Evolutionary conservation across 768 basidiomycete genomes (phyloP), one percentile per base, ranked within the genome.

Genomic region (Inosperma sp.): DNA sequence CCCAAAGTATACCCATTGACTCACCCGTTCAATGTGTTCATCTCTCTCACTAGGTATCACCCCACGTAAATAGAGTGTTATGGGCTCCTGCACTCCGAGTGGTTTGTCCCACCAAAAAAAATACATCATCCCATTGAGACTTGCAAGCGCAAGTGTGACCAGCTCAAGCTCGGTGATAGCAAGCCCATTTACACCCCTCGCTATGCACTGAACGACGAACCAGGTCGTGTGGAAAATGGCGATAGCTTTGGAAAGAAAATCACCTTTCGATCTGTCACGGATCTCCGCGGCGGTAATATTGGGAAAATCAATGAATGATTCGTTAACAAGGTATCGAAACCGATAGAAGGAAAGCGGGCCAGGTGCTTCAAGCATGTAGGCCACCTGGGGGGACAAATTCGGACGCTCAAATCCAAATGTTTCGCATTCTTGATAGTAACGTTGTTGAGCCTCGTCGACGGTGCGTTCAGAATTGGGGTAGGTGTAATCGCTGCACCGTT

Each of bases 61-160:
- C 12, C 17, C 37, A 4, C 36, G 47, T 5, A 42, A 26, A 21
- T 53, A 48, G 2, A 55, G 2, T 14, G 6, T n/a, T 1, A 58
- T 40, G n/a, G 35, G 44, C 6, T 45, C 17, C 22, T 48, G 42
- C 10, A 58, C 48, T 31, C 40, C 36, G 6, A 65, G 51, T 1
- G 71, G 70, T 48, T 72, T 72, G 29, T 62, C 45, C 69, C 63
- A 66, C 69, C 70, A 72, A n/a, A 65, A 49, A 7, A 52, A 45
- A 39, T 67, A 71, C 10, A 59, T 60, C 21, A 62, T n/a, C 12
- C 60, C 47, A 22, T 67, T 66, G 23, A 68, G 51, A 2, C 48
- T 42, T 0, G 61, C 63, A 50, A 65, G 61, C 3, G 68, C 67
- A 8, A 70, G 45, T 0, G 70, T 68, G 13, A 59, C 39, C 9